Conservation (phyloP, 768 basidiomycete species). For the Mycena filopes region DNA sequence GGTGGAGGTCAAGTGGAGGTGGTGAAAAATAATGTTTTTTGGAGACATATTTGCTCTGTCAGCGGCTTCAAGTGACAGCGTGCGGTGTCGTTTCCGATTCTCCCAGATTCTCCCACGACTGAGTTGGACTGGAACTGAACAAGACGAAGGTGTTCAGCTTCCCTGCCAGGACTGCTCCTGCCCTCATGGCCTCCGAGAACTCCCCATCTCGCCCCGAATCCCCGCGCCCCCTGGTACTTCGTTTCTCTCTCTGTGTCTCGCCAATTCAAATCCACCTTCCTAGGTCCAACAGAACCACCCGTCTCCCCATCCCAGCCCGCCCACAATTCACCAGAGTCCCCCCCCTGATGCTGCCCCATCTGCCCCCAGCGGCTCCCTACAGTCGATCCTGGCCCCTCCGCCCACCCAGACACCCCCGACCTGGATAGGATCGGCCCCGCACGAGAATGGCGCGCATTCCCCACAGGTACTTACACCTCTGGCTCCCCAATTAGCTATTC, state of each 20-base stretch:
- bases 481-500: conserved; percentile 8
- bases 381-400: conserved; percentile 64
- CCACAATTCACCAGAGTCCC: conserved; percentile 5
- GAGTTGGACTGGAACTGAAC: background rate
- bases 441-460: conserved; percentile 43
- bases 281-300: conserved; percentile 20
- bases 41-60: no score
- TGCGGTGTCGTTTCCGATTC: no score
- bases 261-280: conserved; percentile 5
- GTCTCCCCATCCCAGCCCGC: conserved; percentile 9
- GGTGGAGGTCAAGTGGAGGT: no score
- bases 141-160: background rate
- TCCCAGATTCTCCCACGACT: no score
- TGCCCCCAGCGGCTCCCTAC: conserved; percentile 37
- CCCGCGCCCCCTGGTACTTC: conserved; percentile 14
- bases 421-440: conserved; percentile 48
- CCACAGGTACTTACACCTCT: conserved; percentile 50
- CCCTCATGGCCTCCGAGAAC: background rate
- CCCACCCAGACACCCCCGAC: conserved; percentile 51
- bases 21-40: no score
- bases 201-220: conserved; percentile 4
- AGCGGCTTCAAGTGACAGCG: no score
- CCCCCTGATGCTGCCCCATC: conserved; percentile 15
- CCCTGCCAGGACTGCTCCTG: background rate
- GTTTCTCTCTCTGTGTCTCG: background rate